Evolutionary conservation across 106 monocot species (phyloP).

Genomic region (Amphibolis antarctica): DNA sequence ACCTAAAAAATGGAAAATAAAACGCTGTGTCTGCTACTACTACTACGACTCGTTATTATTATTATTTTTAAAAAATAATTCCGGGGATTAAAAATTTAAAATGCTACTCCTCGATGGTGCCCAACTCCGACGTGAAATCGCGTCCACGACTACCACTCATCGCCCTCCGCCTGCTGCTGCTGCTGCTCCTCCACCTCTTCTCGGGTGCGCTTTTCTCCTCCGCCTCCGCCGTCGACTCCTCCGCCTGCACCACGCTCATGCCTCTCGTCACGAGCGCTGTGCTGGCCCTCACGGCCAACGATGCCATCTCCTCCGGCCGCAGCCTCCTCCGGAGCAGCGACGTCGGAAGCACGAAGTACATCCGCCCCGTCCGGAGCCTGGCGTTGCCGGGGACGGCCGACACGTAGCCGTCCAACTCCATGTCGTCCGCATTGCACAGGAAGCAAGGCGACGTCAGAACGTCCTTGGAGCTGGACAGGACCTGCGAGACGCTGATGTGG

Average conservation of each 20-base stretch:
- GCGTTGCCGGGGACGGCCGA: slow-evolving; percentile 5
- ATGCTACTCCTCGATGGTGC: slow-evolving; percentile 8
- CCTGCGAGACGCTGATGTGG: slow-evolving; percentile 7
- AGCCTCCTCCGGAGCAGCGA: slow-evolving; percentile 9
- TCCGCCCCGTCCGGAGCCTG: slow-evolving; percentile 11
- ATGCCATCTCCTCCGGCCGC: slow-evolving; percentile 19
- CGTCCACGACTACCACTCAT: slow-evolving; percentile 4
- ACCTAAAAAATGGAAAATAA: no score
- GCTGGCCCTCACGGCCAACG: slow-evolving; percentile 20
- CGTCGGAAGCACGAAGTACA: slow-evolving; percentile 18
- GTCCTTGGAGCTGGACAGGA: slow-evolving; percentile 2
- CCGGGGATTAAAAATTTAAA: no score
- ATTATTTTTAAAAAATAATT: no score
- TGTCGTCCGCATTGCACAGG: slow-evolving; percentile 20
- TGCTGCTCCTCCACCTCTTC: not conserved
- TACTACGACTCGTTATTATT: no score
- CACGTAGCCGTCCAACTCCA: slow-evolving; percentile 20
- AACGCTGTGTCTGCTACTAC: no score
- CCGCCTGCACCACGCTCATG: not conserved
- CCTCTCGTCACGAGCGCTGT: slow-evolving; percentile 12
- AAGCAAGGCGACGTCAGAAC: not conserved
- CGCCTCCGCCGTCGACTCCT: not conserved
- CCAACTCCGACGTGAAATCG: slow-evolving; percentile 9
- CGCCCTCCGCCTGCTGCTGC: slow-evolving; percentile 1
- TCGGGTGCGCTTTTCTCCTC: not conserved